Evolutionary conservation across 1,284 basidiomycete species (phyloP), one percentile per base, ranked within the genome.

Genomic region (Apiotrichum siamense): DNA sequence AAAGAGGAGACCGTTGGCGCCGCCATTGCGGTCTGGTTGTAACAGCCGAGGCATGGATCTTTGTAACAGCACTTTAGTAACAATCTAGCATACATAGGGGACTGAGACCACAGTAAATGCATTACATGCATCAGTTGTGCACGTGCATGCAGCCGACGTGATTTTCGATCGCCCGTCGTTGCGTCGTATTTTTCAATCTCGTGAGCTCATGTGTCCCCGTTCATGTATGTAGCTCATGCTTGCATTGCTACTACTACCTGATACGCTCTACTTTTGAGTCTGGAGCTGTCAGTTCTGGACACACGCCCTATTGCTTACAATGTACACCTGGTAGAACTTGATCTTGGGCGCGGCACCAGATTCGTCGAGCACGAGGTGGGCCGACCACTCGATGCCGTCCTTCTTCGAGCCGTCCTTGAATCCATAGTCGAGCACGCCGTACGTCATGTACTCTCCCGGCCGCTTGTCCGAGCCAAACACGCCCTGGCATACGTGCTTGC

Each of bases 271-370:
- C 44, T 47, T 47, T 15, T 23, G 23, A 21, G 44, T 47, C 44
- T 47, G 26, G 4, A 18, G 10, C 32, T 15, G 15, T 35, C 38
- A 24, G 26, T 17, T 24, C 18, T 7, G 18, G 1, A 24, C n/a
- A 20, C 25, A 36, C 23, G 29, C 20, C 18, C 2, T 17, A 10
- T 20, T 4, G 15, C 38, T 24, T 18, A 65, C 63, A 42, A 65
- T 60, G 52, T 47, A 65, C 12, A 65, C 63, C 57, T 65, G 63
- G 52, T 65, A 65, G 39, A 57, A 60, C 54, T 58, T 45, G 32
- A 65, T 47, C 58, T 61, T 63, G 36, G 46, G 54, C 38, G 52
- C 43, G 12, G 31, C 43, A 6, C 32, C 35, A 3, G 40, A 43
- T 37, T 58, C 37, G 32, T 48, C 49, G 17, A 59, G 40, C n/a